These are phyloP conservation scores for Clarireedia sp. DNA, from an alignment of 2,329 filamentous ascomycete species.

Conservation along the genomic window DNA sequence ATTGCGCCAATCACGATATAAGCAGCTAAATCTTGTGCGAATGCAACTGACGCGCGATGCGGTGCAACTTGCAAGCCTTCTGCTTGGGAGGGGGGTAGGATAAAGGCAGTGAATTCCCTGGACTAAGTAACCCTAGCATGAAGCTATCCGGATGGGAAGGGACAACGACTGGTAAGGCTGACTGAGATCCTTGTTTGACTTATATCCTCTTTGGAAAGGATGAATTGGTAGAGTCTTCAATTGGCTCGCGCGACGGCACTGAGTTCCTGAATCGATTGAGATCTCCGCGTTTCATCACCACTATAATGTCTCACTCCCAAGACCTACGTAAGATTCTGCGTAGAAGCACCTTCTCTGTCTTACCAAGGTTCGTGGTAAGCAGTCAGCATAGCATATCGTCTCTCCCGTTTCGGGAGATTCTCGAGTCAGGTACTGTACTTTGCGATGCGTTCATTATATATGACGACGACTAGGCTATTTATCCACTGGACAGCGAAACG, in stretches of 20 bases:
- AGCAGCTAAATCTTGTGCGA: not conserved
- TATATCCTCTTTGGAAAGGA: not conserved
- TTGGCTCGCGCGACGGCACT: not conserved
- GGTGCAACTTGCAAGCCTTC: not conserved
- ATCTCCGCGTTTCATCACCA: constrained; percentile 5
- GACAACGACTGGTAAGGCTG: constrained; percentile 13
- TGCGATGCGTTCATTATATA: too few relatives aligned
- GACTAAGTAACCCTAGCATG: not conserved
- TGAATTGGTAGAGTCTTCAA: not conserved
- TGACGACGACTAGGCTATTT: too few relatives aligned
- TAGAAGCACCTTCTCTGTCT: not conserved
- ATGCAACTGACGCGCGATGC: not conserved
- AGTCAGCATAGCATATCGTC: not conserved
- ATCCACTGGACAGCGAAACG: too few relatives aligned
- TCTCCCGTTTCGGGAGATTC: not conserved
- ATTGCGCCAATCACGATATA: not conserved
- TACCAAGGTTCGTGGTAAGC: not conserved
- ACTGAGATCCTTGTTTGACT: not conserved
- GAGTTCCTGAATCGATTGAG: not conserved
- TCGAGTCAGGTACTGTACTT: too few relatives aligned
- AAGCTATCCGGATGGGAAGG: not conserved
- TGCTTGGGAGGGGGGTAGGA: not conserved
- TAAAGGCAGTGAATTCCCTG: too few relatives aligned
- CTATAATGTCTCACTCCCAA: not conserved
- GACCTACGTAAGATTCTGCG: too few relatives aligned